A percentile compares a stretch with the other conserved stretches of the same genome.
phyloP scores from a whole-genome alignment of 306 rosid species.

The Cyamopsis tetragonoloba region DNA sequence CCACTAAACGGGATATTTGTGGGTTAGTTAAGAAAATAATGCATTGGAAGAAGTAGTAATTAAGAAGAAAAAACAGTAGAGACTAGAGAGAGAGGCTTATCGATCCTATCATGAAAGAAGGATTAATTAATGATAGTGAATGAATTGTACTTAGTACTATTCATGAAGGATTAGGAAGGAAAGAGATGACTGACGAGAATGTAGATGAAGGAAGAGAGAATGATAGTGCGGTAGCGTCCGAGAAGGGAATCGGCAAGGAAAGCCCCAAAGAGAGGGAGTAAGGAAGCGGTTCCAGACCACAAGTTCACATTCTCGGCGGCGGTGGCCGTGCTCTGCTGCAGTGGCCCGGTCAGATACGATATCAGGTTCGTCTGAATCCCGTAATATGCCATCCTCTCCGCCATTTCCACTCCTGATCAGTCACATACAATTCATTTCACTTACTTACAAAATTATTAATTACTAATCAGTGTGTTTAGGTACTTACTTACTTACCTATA shows the following conservation, averaged over 20 bases:
- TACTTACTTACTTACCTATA: slow-evolving; percentile 40
- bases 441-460: too few species aligned
- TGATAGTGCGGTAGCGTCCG: slow-evolving; percentile 55
- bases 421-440: too few species aligned
- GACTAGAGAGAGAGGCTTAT: too few species aligned
- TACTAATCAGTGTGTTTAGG: too few species aligned
- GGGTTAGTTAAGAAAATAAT: too few species aligned
- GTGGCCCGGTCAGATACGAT: slow-evolving; percentile 44
- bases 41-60: too few species aligned
- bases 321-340: slow-evolving; percentile 43
- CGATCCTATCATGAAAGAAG: too few species aligned
- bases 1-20: too few species aligned
- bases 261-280: slow-evolving; percentile 52
- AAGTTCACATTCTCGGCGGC: slow-evolving; percentile 53
- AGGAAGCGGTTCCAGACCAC: slow-evolving; percentile 49
- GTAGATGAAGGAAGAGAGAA: slow-evolving; percentile 44
- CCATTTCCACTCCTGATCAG: slow-evolving; percentile 41
- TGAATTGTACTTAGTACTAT: too few species aligned
- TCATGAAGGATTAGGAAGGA: too few species aligned
- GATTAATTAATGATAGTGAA: too few species aligned
- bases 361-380: slow-evolving; percentile 49
- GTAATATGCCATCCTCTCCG: slow-evolving; percentile 51
- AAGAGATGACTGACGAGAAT: slow-evolving; percentile 30
- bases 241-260: slow-evolving; percentile 52
- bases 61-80: too few species aligned